Base-by-base conservation (phyloP, 2,329 filamentous ascomycete species). In the Diplocarpon mali region DNA sequence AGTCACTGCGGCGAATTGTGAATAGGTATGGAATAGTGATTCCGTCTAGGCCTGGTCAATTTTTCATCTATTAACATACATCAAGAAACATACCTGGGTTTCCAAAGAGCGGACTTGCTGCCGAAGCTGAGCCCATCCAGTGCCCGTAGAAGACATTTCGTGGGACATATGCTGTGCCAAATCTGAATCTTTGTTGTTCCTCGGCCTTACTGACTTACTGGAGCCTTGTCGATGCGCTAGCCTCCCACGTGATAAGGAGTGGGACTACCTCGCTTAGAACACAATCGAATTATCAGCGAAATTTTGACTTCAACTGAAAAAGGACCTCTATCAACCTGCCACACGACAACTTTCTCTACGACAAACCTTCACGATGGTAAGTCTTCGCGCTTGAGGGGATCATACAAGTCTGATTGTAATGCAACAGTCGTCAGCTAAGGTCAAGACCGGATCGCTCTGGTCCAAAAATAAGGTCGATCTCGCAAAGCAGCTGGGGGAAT, bases 391-490 rank as follows among this genome's bases (percentile, higher is more conserved):
- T 50, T 16, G 29, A 20, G 9, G 29, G 13, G 14, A 1, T 12
- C 8, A 39, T 16, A 15, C 46, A 40, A 49, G 49, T 52, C 54
- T 58, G 56, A 60, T 59, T 57, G 44, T 57, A 62, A 65, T 64
- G 65, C 52, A 66, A 62, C 64, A 78, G 71, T 74, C 71, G 67
- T 67, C 69, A 62, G 64, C 66, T 63, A 82, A 81, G 80, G 87
- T 98, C 73, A 96, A 95, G 85, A 82, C 90, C 70, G 80, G 79
- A 74, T 79, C 85, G 75, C 87, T 98, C 72, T 96, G 92, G 92
- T 81, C 80, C 76, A 98, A 98, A 87, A 89, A 79, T 83, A 96
- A 96, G 83, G 87, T 95, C 67, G 93, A 98, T 65, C 79, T 98
- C 71, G 79, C 80, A 68, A 94, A 92, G 80, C 88, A 94, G 72